These are phyloP conservation scores for Lavandula angustifolia DNA, from an alignment of 257 asterid genomes.

Conservation along the genomic window DNA sequence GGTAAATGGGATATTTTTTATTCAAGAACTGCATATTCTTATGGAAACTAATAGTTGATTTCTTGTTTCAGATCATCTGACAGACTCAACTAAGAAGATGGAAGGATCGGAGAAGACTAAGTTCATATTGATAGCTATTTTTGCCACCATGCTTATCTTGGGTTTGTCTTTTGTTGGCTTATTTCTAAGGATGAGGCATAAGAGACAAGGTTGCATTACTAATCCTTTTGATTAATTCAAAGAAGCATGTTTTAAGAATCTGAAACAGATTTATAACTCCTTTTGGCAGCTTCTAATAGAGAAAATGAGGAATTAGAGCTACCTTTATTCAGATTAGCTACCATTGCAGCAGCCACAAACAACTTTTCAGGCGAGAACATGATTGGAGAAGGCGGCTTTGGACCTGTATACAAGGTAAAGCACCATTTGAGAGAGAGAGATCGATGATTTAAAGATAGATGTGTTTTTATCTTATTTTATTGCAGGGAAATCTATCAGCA, in stretches of 20 bases:
- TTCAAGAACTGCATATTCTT: background rate
- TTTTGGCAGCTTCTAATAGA: conserved; percentile 16
- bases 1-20: background rate
- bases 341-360: conserved; percentile 40
- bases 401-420: conserved; percentile 42
- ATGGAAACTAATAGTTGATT: conserved; percentile 6
- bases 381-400: conserved; percentile 54
- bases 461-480: background rate
- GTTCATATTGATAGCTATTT: background rate
- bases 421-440: background rate
- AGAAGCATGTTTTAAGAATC: background rate
- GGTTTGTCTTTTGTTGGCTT: conserved; percentile 12
- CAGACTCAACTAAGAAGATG: conserved; percentile 5
- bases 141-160: background rate
- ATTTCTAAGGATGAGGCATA: conserved; percentile 1
- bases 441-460: background rate
- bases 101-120: conserved; percentile 1
- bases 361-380: conserved; percentile 35
- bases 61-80: background rate
- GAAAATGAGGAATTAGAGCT: conserved; percentile 36
- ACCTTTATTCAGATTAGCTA: conserved; percentile 38
- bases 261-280: background rate
- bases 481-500: conserved; percentile 39
- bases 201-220: conserved; percentile 21
- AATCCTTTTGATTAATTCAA: background rate